Percentiles rank a stretch among this genome's conserved stretches.
These are phyloP conservation scores for Coemansia sp. DNA, from an alignment of 192 early-diverging fungal genomes.

Conservation along the genomic window DNA sequence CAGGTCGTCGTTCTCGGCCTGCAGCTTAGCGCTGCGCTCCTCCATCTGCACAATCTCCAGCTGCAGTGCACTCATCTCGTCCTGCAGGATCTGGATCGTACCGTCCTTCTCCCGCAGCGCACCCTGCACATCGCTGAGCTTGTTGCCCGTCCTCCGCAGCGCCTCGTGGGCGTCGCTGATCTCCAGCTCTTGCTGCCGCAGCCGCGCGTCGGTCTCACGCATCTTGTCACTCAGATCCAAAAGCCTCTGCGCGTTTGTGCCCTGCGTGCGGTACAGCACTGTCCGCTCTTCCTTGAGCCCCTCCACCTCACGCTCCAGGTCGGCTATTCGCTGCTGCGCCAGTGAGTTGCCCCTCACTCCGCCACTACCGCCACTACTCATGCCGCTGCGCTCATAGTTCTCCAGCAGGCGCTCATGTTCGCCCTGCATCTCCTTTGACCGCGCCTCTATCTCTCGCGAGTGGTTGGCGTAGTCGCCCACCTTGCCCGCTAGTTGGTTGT, in stretches of 20 bases:
- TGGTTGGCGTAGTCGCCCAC: conserved; percentile 46
- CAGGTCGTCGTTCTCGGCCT: conserved; percentile 80
- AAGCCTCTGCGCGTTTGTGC: conserved; percentile 86
- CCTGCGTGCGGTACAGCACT: conserved; percentile 86
- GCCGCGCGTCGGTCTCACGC: conserved; percentile 56
- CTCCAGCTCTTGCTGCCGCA: conserved; percentile 61
- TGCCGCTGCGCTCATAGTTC: conserved; percentile 26
- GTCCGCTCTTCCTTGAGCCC: conserved; percentile 80
- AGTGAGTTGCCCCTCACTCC: conserved; percentile 28
- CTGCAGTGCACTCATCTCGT: conserved; percentile 86
- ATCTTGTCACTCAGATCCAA: conserved; percentile 80
- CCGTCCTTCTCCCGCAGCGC: conserved; percentile 82
- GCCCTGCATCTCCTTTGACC: conserved; percentile 42
- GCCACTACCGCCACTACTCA: conserved; percentile 2
- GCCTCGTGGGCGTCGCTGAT: conserved; percentile 39
- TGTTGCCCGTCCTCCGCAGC: conserved; percentile 27
- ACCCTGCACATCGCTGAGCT: conserved; percentile 32
- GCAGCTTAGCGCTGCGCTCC: conserved; percentile 62
- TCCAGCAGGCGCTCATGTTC: conserved; percentile 47
- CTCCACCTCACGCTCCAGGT: conserved; percentile 73
- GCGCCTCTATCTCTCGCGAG: conserved; percentile 40
- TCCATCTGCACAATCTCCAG: conserved; percentile 82
- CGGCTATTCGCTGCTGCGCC: conserved; percentile 63
- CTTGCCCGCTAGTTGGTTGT: conserved; percentile 39
- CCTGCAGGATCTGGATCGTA: conserved; percentile 90